Base-by-base conservation (phyloP, 1,139 yeast species). In the Geotrichum macrosporum region DNA sequence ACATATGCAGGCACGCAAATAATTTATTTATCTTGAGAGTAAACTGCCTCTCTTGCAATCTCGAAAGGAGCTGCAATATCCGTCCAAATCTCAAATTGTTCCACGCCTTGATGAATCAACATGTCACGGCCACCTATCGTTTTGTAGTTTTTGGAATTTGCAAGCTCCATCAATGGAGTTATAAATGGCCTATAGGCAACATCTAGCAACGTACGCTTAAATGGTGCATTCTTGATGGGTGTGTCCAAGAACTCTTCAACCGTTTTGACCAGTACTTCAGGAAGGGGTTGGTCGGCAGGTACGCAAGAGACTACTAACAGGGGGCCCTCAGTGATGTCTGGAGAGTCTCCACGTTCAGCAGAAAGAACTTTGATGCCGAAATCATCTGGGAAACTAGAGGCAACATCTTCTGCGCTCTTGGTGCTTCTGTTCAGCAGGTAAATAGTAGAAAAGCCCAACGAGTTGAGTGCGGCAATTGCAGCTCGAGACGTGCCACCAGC, bases 401-500 rank as follows among this genome's bases (percentile, higher is more conserved):
- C 76, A 56, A 89, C 70, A 3, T 75, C 81, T 18, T 66, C 66
- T 44, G 87, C 71, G 59, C 87, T 88, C 12, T 80, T 67, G 1
- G 70, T 65, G 0, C 96, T 87, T 62, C 99, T 80, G 71, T 92
- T 92, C 50, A 85, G 66, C 71, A 92, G 72, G 69, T 81, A 88
- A 52, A 92, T 84, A 56, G 74, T 78, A 34, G 71, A 59, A 63
- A 94, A 87, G 1, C 96, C 96, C 71, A 92, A 70, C 53, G 77
- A 65, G 59, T 81, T 78, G 58, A 92, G 74, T 1, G 98, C 97
- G 64, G 77, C 89, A 20, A 86, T 79, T 1, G 97, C 98, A 35
- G 98, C 96, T 61, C 96, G 77, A 0, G 96, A 82, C 31, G 99
- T 89, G 41, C 99, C 99, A 37, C 99, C 99, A 24, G 95, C 96